Percentiles rank a stretch among this genome's conserved stretches.
Evolutionary conservation across 2,329 filamentous ascomycete species (phyloP).

Genomic region (Pestalotiopsis fici): DNA sequence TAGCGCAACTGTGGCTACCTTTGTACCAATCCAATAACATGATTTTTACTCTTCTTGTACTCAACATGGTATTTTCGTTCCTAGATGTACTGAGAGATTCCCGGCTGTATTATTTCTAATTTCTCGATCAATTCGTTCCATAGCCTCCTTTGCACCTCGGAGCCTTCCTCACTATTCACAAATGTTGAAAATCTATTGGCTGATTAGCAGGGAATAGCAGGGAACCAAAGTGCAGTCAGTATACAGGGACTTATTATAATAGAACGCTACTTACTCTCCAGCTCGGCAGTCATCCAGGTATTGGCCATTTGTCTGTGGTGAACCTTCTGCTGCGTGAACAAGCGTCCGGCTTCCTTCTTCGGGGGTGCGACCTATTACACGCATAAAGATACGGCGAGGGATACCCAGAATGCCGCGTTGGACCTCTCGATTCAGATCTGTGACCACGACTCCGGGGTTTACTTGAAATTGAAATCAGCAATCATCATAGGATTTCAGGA

Average conservation of each 20-base stretch:
- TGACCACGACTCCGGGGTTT: conserved; percentile 15
- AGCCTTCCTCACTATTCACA: conserved; percentile 24
- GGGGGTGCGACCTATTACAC: conserved; percentile 11
- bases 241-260: no score
- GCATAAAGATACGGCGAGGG: conserved; percentile 6
- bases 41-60: neutral
- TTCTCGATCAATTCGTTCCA: conserved; percentile 7
- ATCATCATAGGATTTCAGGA: neutral
- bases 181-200: conserved; percentile 23
- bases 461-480: neutral
- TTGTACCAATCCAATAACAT: no score
- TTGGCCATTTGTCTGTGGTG: conserved; percentile 15
- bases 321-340: conserved; percentile 14
- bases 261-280: conserved; percentile 11
- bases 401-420: neutral
- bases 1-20: no score
- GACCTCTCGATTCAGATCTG: conserved; percentile 14
- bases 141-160: neutral
- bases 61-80: neutral
- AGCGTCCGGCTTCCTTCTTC: conserved; percentile 15
- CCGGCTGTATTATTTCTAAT: neutral
- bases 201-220: neutral
- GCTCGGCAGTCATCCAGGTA: conserved; percentile 17
- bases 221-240: no score
- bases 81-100: neutral